These are phyloP conservation scores for Kluyveromyces aestuarii DNA, from an alignment of 805 yeast genomes.

Conservation along the genomic window DNA sequence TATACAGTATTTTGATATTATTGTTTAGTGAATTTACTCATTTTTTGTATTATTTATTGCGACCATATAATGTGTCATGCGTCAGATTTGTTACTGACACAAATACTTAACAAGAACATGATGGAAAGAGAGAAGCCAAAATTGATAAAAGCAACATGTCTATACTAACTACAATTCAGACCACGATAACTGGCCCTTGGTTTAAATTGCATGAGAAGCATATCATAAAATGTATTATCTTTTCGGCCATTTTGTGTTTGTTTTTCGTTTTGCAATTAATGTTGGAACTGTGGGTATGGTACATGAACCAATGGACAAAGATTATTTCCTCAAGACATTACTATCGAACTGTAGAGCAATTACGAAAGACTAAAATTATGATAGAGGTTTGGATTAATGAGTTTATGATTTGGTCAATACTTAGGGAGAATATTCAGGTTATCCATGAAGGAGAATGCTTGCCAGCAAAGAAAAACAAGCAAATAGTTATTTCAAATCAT, in stretches of 20 bases:
- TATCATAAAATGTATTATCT: neutral
- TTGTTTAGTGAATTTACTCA: neutral
- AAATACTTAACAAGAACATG: neutral
- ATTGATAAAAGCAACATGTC: neutral
- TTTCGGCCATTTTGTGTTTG: neutral
- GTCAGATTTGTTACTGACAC: neutral
- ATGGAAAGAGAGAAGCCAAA: neutral
- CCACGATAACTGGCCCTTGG: conserved; percentile 1
- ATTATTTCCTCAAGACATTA: neutral
- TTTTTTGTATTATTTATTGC: too few species aligned
- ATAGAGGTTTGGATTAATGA: neutral
- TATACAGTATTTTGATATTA: neutral
- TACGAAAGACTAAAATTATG: neutral
- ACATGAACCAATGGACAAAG: conserved; percentile 2
- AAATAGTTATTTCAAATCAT: conserved; percentile 41
- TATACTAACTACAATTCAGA: neutral
- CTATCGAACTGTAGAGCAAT: neutral
- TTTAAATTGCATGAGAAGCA: neutral
- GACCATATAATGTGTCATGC: neutral
- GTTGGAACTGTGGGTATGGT: neutral
- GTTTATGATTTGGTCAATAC: neutral
- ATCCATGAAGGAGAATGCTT: neutral
- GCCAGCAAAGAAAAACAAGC: conserved; percentile 19
- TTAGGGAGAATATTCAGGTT: neutral
- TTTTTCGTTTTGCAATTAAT: neutral